These are phyloP conservation scores for Diaporthe eres DNA, from an alignment of 2,329 filamentous ascomycete species.

Conservation along the genomic window DNA sequence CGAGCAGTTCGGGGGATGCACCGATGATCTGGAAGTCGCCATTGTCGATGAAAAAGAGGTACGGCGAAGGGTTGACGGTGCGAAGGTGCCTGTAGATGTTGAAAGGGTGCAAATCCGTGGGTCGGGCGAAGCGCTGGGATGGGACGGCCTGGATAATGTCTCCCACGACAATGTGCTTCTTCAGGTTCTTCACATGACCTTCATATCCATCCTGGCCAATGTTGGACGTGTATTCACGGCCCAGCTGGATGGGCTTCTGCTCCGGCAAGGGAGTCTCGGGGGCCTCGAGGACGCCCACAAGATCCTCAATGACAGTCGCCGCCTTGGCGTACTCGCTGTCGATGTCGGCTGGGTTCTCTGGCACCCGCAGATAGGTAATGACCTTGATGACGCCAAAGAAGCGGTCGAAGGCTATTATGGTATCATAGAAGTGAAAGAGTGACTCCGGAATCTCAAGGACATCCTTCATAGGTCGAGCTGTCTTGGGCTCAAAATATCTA, in stretches of 20 bases:
- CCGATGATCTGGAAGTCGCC: slow-evolving; percentile 94
- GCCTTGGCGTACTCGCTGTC: slow-evolving; percentile 79
- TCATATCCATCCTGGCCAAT: slow-evolving; percentile 92
- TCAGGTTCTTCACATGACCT: slow-evolving; percentile 85
- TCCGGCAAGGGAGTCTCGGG: slow-evolving; percentile 83
- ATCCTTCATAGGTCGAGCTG: slow-evolving; percentile 89
- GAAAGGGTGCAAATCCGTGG: slow-evolving; percentile 93
- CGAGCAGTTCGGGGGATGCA: slow-evolving; percentile 93
- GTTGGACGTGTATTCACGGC: slow-evolving; percentile 90
- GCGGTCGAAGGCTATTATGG: slow-evolving; percentile 93
- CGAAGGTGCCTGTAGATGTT: slow-evolving; percentile 97
- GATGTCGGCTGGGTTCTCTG: slow-evolving; percentile 68
- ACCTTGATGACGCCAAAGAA: slow-evolving; percentile 95
- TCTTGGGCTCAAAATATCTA: slow-evolving; percentile 95
- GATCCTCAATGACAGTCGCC: slow-evolving; percentile 72
- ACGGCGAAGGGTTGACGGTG: slow-evolving; percentile 97
- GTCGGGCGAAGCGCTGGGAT: slow-evolving; percentile 91
- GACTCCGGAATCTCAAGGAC: slow-evolving; percentile 91
- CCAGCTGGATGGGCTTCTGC: slow-evolving; percentile 79
- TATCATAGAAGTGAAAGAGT: slow-evolving; percentile 97
- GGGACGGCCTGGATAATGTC: slow-evolving; percentile 99
- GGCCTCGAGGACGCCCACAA: slow-evolving; percentile 79
- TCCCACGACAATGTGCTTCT: slow-evolving; percentile 90
- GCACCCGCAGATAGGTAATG: slow-evolving; percentile 85
- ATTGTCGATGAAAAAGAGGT: slow-evolving; percentile 96